Evolutionary conservation across 768 basidiomycete genomes (phyloP).

Genomic region (Mycena albidolilacea): DNA sequence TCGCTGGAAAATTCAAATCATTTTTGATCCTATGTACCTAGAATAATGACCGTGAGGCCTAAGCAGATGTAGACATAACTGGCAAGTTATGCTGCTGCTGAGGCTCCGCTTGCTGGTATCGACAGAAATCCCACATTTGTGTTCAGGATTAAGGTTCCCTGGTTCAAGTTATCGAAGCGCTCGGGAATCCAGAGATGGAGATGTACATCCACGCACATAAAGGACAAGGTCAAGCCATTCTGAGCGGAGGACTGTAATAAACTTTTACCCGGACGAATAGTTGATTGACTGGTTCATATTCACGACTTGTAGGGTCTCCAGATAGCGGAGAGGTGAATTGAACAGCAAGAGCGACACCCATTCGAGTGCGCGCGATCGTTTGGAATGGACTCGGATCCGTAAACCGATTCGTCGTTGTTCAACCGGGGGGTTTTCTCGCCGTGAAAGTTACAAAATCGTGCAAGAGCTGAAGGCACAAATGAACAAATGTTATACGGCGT

Average conservation of each 20-base stretch:
- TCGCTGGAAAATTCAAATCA: no score
- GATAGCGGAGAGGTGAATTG: neutral
- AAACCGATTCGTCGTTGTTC: neutral
- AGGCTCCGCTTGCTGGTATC: neutral
- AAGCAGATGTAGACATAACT: constrained; percentile 13
- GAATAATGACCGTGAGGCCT: constrained; percentile 2
- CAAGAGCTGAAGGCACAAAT: neutral
- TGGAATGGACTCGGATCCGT: neutral
- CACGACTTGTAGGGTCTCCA: neutral
- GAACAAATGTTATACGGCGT: no score
- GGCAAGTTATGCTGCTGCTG: neutral
- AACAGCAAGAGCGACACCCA: neutral
- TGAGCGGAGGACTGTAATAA: neutral
- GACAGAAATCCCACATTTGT: constrained; percentile 20
- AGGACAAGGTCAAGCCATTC: constrained; percentile 1
- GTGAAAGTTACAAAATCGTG: constrained; percentile 14
- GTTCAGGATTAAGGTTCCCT: constrained; percentile 17
- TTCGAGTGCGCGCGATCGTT: neutral
- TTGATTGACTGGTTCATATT: neutral
- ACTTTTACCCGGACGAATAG: neutral
- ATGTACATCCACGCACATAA: neutral
- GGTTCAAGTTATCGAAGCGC: neutral
- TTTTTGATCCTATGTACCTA: neutral
- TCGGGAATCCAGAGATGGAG: no score
- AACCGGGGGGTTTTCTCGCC: constrained; percentile 3